A percentile compares a stretch with the other conserved stretches of the same genome.
phyloP scores from a whole-genome alignment of 2,329 filamentous ascomycete genomes.

The Talaromyces sp. region DNA sequence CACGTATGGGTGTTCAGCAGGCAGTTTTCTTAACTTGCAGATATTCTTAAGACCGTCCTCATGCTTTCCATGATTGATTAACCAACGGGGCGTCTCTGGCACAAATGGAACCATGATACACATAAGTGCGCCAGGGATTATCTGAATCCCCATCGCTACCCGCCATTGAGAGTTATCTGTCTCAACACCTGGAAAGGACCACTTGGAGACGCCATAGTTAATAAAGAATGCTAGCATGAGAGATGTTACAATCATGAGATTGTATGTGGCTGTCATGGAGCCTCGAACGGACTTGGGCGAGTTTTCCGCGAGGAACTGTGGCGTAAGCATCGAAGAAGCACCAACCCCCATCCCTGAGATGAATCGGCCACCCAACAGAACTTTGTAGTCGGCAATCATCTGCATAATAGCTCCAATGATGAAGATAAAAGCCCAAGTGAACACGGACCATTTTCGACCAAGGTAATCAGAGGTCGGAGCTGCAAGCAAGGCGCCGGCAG shows the following conservation, averaged over 20 bases:
- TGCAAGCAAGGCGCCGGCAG: constrained; percentile 40
- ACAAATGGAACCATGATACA: constrained; percentile 40
- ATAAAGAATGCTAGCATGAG: constrained; percentile 37
- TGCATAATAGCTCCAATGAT: constrained; percentile 40
- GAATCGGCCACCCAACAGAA: constrained; percentile 42
- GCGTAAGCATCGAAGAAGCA: constrained; percentile 42
- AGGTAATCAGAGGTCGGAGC: constrained; percentile 43
- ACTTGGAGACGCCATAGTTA: constrained; percentile 28
- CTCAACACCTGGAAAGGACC: constrained; percentile 21
- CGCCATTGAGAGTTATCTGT: constrained; percentile 40
- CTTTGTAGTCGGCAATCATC: constrained; percentile 38
- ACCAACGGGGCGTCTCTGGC: constrained; percentile 37
- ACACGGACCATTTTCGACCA: constrained; percentile 40
- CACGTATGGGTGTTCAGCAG: constrained; percentile 43
- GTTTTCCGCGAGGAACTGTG: constrained; percentile 47
- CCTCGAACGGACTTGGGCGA: constrained; percentile 46
- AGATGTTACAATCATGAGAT: constrained; percentile 43
- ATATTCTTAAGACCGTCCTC: constrained; percentile 42
- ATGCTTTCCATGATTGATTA: constrained; percentile 41
- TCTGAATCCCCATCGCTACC: constrained; percentile 40
- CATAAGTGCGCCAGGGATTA: constrained; percentile 43
- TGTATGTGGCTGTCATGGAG: constrained; percentile 45
- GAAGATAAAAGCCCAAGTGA: constrained; percentile 36
- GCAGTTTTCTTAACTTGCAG: constrained; percentile 43
- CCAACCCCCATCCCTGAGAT: constrained; percentile 42